phyloP scores from a whole-genome alignment of 441 rosid species.

The Brassica hybrid region DNA sequence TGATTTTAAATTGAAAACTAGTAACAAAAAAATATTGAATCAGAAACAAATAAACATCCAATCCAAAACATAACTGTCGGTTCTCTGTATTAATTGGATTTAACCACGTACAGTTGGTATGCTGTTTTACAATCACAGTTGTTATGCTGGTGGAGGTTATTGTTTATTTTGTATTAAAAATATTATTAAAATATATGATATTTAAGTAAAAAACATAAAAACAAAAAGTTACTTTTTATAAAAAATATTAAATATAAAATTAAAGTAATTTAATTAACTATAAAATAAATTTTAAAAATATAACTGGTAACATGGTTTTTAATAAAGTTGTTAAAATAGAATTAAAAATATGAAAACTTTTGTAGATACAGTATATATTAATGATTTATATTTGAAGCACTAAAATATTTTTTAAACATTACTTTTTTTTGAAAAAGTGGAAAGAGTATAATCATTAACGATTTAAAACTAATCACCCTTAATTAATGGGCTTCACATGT shows the following conservation, averaged over 20 bases:
- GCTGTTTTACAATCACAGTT: neutral
- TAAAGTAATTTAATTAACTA: neutral
- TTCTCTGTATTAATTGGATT: neutral
- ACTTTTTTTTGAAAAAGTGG: no score
- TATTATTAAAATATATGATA: neutral
- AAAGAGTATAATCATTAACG: no score
- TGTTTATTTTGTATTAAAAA: neutral
- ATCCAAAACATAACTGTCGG: neutral
- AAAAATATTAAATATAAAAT: neutral
- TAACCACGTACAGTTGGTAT: neutral
- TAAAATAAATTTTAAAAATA: neutral
- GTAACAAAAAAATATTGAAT: neutral
- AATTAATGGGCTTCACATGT: no score
- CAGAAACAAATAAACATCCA: neutral
- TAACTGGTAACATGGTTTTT: neutral
- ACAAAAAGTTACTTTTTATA: neutral
- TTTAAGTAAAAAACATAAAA: neutral
- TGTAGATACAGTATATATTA: neutral
- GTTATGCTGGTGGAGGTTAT: constrained; percentile 7
- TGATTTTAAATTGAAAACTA: neutral
- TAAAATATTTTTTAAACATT: no score
- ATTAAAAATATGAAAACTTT: neutral
- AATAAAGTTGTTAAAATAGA: neutral
- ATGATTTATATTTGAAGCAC: neutral
- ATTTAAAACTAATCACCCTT: no score